These are phyloP conservation scores for Saccharomyces hybrid DNA, from an alignment of 1,139 yeast species.

Conservation along the genomic window DNA sequence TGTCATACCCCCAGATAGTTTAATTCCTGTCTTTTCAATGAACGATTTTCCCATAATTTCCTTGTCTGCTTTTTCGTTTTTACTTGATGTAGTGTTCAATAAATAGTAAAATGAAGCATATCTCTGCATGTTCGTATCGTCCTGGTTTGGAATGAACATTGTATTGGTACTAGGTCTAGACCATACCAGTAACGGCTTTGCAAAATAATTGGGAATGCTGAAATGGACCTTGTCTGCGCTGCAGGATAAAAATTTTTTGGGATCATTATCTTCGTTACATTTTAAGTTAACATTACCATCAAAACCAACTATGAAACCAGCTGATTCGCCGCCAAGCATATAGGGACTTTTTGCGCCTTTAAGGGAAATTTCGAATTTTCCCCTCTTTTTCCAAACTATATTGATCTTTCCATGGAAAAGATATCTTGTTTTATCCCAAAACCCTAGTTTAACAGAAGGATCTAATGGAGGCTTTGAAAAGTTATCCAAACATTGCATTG, in stretches of 20 bases:
- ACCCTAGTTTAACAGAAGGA: slow-evolving; percentile 76
- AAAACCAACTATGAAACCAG: slow-evolving; percentile 83
- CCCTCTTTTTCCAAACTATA: slow-evolving; percentile 44
- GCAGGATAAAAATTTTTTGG: slow-evolving; percentile 55
- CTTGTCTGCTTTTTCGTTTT: slow-evolving; percentile 18
- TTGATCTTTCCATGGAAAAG: slow-evolving; percentile 49
- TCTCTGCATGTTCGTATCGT: slow-evolving; percentile 37
- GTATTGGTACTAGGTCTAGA: slow-evolving; percentile 41
- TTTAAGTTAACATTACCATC: slow-evolving; percentile 52
- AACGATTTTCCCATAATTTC: slow-evolving; percentile 21
- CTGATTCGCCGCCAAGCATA: slow-evolving; percentile 52
- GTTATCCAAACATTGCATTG: slow-evolving; percentile 71
- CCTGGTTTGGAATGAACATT: slow-evolving; percentile 39
- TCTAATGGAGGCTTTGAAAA: slow-evolving; percentile 80
- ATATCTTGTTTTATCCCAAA: slow-evolving; percentile 65
- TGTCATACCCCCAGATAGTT: slow-evolving; percentile 52
- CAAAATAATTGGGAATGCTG: slow-evolving; percentile 62
- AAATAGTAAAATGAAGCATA: slow-evolving; percentile 49
- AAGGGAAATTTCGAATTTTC: slow-evolving; percentile 51
- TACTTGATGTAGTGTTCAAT: slow-evolving; percentile 25
- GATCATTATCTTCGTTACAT: slow-evolving; percentile 56
- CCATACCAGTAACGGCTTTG: slow-evolving; percentile 56
- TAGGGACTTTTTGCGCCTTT: slow-evolving; percentile 73
- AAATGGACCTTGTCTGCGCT: slow-evolving; percentile 60
- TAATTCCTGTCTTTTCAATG: slow-evolving; percentile 49